A percentile compares a stretch with the other conserved stretches of the same genome.
Conservation (phyloP, 1,284 basidiomycete species). For the Trichosporon ovoides region DNA sequence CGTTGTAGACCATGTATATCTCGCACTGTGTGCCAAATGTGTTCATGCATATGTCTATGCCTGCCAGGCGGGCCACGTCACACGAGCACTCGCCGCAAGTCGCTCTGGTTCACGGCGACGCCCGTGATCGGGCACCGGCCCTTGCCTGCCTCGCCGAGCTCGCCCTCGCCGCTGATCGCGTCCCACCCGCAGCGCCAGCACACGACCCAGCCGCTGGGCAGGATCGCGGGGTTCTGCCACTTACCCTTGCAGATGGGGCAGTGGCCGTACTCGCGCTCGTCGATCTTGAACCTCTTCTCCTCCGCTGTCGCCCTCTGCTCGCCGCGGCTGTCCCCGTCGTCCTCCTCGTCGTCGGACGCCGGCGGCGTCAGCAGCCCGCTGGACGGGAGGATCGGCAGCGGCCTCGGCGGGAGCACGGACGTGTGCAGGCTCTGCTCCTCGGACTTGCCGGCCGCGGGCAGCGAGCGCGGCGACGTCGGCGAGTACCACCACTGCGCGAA, state of each 20-base stretch:
- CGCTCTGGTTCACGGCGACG: constrained; percentile 65
- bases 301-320: constrained; percentile 51
- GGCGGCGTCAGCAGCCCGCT: constrained; percentile 29
- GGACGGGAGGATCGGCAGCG: constrained; percentile 53
- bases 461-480: constrained; percentile 79
- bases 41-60: constrained; percentile 1
- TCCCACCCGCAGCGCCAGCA: constrained; percentile 90
- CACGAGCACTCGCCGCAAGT: constrained; percentile 80
- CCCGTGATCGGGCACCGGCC: constrained; percentile 83
- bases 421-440: constrained; percentile 55
- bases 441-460: constrained; percentile 59
- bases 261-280: constrained; percentile 60
- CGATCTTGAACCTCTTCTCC: constrained; percentile 18
- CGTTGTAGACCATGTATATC: not conserved
- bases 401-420: constrained; percentile 65
- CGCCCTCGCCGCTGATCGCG: constrained; percentile 61
- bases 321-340: constrained; percentile 60
- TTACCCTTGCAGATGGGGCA: constrained; percentile 75
- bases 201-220: constrained; percentile 91
- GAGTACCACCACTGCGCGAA: constrained; percentile 99
- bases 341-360: constrained; percentile 43
- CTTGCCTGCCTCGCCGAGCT: constrained; percentile 28
- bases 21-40: not conserved
- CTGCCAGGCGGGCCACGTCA: too few relatives aligned
- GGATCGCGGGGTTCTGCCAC: constrained; percentile 81